phyloP scores from a whole-genome alignment of 2,329 filamentous ascomycete species.

The Aspergillus texensis region DNA sequence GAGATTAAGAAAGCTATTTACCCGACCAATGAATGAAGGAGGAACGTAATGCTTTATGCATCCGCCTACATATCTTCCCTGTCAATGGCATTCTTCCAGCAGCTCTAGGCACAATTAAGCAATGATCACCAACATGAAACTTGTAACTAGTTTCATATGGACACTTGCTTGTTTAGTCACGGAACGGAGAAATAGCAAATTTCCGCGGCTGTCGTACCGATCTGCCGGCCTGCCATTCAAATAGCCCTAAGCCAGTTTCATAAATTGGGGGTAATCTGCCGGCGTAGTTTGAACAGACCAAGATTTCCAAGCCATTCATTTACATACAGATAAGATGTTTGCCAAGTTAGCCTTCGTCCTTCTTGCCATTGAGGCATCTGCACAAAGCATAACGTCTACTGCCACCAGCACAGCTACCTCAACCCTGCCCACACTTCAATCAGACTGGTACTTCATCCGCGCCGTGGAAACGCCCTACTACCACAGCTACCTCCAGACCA shows the following conservation, averaged over 20 bases:
- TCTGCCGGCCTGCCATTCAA: neutral
- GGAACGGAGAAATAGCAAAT: constrained; percentile 1
- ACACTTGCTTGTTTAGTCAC: neutral
- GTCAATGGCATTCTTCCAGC: neutral
- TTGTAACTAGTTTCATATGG: neutral
- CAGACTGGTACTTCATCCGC: constrained; percentile 15
- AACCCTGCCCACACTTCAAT: constrained; percentile 7
- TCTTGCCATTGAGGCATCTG: constrained; percentile 4
- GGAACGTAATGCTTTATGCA: too few relatives aligned
- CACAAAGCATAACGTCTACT: constrained; percentile 6
- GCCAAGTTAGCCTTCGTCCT: neutral
- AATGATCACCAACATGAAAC: neutral
- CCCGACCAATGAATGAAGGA: neutral
- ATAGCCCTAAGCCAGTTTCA: neutral
- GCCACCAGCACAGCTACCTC: constrained; percentile 5
- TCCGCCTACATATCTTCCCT: neutral
- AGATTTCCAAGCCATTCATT: neutral
- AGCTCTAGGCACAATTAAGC: neutral
- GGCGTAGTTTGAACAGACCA: neutral
- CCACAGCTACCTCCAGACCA: constrained; percentile 18
- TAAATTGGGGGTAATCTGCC: neutral
- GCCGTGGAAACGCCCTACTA: constrained; percentile 13
- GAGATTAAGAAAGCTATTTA: neutral
- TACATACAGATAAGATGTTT: neutral
- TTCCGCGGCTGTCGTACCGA: neutral